Evolutionary conservation across 768 basidiomycete species (phyloP), one percentile per base, ranked within the genome.

Genomic region (Boletus rex-veris): DNA sequence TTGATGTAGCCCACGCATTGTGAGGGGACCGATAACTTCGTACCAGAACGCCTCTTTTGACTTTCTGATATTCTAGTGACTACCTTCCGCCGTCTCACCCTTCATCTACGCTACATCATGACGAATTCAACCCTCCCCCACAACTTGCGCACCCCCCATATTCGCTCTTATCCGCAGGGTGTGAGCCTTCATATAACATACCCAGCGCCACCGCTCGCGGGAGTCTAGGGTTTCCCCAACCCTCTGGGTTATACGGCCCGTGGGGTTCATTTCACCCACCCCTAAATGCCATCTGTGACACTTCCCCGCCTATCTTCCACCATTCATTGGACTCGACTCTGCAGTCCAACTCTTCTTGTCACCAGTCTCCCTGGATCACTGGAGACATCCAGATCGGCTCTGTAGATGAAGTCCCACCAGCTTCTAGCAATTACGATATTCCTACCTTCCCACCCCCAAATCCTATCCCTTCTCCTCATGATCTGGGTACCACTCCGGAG

Each of bases 11-110:
- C 14, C 36, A 55, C 11, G 14, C 33, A n/a, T 33, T 42, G 64
- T 66, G 31, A 64, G 64, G 6, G 10, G 8, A 15, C 18, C 15
- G n/a, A 37, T 36, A 18, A 9, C 3, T 36, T 46, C 41, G 11
- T 19, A 19, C 14, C 24, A n/a, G 16, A 24, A 7, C 0, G n/a
- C 3, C 21, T 12, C 15, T 48, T 42, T 28, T 61, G 7, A 61
- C 49, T 19, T 38, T 46, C 14, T 30, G 11, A 11, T 19, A 30
- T 36, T 8, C 24, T 38, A 64, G 62, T 28, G 24, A 55, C 30
- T 16, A 37, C 42, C 31, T 39, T 51, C 47, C 28, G 40, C 38
- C n/a, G 1, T 45, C 55, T 11, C 48, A 35, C n/a, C 33, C 4
- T 28, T 47, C 28, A 48, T 35, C 35, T 45, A 16, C 16, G 30